phyloP scores from a whole-genome alignment of 495 filamentous ascomycete species.

The Podospora pseudopauciseta region DNA sequence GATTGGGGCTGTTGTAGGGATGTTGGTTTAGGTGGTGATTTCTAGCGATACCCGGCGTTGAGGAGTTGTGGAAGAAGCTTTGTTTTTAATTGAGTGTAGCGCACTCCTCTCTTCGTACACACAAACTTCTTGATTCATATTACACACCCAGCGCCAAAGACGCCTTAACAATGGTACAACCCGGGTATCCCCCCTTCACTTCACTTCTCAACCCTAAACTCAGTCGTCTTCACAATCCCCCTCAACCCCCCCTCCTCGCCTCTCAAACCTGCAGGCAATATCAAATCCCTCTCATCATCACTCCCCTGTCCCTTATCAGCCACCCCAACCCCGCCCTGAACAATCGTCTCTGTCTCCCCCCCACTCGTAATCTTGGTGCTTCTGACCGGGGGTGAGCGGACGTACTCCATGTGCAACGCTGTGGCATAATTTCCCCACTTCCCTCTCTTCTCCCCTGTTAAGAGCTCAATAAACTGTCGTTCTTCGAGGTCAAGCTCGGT shows the following conservation, averaged over 20 bases:
- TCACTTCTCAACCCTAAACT: conserved; percentile 16
- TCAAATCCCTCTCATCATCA: neutral
- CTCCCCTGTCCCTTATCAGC: neutral
- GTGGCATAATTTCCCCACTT: neutral
- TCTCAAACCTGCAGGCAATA: neutral
- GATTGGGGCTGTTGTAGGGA: neutral
- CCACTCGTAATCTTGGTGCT: neutral
- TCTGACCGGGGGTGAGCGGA: neutral
- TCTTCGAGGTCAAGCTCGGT: neutral
- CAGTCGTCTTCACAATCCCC: conserved; percentile 15
- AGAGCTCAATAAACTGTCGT: conserved; percentile 4
- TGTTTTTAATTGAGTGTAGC: neutral
- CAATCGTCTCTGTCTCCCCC: neutral
- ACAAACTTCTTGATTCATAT: neutral
- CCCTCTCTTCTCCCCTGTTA: neutral
- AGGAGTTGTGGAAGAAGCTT: neutral
- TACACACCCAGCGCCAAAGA: neutral
- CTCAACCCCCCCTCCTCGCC: neutral
- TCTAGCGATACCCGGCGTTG: neutral
- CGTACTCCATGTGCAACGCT: conserved; percentile 12
- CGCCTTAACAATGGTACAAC: neutral
- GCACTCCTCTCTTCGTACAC: neutral
- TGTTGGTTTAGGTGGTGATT: neutral
- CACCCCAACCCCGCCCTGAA: neutral
- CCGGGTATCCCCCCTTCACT: neutral